Percentiles rank a stretch among this genome's conserved stretches.
Evolutionary conservation across 768 basidiomycete species (phyloP).

Genomic region (Suillus weaverae): DNA sequence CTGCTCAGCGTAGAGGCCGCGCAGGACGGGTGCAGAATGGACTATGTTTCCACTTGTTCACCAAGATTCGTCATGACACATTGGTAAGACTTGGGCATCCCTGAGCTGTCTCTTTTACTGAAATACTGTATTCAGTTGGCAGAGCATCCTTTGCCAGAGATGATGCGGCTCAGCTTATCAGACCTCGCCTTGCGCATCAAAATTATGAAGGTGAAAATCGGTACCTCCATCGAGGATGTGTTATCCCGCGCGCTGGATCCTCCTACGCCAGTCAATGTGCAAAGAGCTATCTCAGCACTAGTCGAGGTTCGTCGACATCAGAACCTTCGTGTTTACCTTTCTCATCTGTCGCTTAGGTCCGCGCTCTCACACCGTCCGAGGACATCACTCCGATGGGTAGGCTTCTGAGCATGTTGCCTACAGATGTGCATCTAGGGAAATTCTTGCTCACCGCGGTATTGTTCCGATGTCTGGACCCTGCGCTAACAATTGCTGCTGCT

Average conservation of each 20-base stretch:
- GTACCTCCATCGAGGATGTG: conserved; percentile 85
- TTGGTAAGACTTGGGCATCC: conserved; percentile 42
- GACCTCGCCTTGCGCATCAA: conserved; percentile 91
- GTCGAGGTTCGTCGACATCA: conserved; percentile 62
- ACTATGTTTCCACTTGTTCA: conserved; percentile 95
- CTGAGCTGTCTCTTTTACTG: conserved; percentile 3
- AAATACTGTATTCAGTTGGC: conserved; percentile 56
- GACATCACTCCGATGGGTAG: conserved; percentile 95
- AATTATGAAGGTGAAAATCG: conserved; percentile 88
- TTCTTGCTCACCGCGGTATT: conserved; percentile 82
- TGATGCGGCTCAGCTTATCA: conserved; percentile 89
- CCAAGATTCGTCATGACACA: conserved; percentile 80
- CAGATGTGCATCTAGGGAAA: conserved; percentile 95
- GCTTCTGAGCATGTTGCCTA: conserved; percentile 86
- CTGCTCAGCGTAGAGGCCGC: conserved; percentile 83
- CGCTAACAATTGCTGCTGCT: conserved; percentile 93
- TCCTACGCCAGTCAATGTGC: conserved; percentile 81
- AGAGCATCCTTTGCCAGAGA: conserved; percentile 91
- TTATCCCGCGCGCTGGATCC: conserved; percentile 88
- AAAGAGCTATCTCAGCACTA: conserved; percentile 85
- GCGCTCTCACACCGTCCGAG: conserved; percentile 80
- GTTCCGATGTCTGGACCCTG: conserved; percentile 91
- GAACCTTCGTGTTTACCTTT: conserved; percentile 2
- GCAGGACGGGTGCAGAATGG: conserved; percentile 90
- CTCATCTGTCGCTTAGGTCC: conserved; percentile 50